Base-by-base conservation (phyloP, 164 flowering plant species). In the Aristolochia californica region DNA sequence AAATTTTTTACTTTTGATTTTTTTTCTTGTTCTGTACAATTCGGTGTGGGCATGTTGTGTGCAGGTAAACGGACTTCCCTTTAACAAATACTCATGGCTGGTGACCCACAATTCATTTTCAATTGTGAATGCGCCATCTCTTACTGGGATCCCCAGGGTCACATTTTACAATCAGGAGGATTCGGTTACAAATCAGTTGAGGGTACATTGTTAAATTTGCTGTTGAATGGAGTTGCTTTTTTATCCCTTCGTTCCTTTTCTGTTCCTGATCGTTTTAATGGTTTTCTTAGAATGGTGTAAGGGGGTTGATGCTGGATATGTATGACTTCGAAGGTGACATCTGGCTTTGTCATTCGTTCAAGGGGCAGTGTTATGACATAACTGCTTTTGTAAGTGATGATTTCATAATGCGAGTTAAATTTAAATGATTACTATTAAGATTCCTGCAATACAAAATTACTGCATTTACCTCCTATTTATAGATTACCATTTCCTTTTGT, bases 301-400 rank as follows among this genome's bases (percentile, higher is more conserved):
- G 99, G 68, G 99, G 97, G 48, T 74, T 94, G 77, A 94, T 94
- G 99, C 66, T 94, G 86, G 99, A 94, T 67, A 84, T 94, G 99
- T 94, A 94, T 30, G 99, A 94, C 61, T 94, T 81, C 61, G 74
- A 80, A 57, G 67, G 74, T 53, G 97, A 86, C 68, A 84, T 94
- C 64, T 94, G 99, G 99, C 95, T 90, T n/a, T 94, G 99, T 66
- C 99, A 94, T 75, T 94, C 99, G 25, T 70, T 90, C 38, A 75
- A 66, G 3, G 97, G 97, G 40, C 86, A 82, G 62, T 94, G 99
- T 69, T 90, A 66, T 79, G 83, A 88, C 79, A 76, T 94, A 83
- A 94, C 99, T 17, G 97, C 99, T 26, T 94, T 94, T 77, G 99
- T 94, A 88, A 85, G 65, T 48, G 5, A 1, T 12, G 40, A 34